phyloP scores from a whole-genome alignment of 768 basidiomycete species.

The Crepidotus variabilis region DNA sequence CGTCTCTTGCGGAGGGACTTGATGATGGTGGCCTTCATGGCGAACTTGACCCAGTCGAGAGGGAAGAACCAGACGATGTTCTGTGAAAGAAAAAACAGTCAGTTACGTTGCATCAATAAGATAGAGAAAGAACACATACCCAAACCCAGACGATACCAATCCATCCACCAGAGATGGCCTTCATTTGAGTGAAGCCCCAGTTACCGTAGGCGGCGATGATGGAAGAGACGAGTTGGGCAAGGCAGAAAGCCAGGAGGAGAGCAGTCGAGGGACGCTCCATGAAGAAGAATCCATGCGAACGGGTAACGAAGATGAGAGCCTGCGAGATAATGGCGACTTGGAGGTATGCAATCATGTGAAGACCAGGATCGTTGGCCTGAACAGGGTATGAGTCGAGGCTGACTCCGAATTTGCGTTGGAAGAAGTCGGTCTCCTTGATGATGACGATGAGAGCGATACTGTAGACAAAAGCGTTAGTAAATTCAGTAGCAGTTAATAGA shows the following conservation, averaged over 20 bases:
- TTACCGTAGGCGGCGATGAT: conserved; percentile 93
- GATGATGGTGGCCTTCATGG: conserved; percentile 92
- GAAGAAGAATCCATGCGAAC: conserved; percentile 94
- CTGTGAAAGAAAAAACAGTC: conserved; percentile 35
- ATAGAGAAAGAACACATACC: conserved; percentile 46
- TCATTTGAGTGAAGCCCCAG: conserved; percentile 92
- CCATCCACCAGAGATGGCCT: conserved; percentile 84
- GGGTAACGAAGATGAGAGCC: conserved; percentile 94
- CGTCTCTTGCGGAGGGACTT: conserved; percentile 73
- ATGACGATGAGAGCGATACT: conserved; percentile 78
- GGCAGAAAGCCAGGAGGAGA: conserved; percentile 83
- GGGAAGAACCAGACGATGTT: conserved; percentile 96
- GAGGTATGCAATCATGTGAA: conserved; percentile 91
- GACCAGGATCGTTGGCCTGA: conserved; percentile 59
- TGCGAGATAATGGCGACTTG: conserved; percentile 99
- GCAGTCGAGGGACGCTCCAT: conserved; percentile 92
- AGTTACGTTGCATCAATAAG: neutral
- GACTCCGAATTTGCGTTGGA: conserved; percentile 84
- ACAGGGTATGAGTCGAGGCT: conserved; percentile 35
- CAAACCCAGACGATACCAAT: conserved; percentile 97
- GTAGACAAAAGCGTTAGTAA: conserved; percentile 9
- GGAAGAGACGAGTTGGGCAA: conserved; percentile 92
- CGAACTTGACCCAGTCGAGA: conserved; percentile 94
- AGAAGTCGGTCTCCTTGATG: conserved; percentile 86
- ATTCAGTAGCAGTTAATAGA: neutral